Percentiles rank a stretch among this genome's conserved stretches.
Evolutionary conservation across 176 grass and related monocot genomes (phyloP).

Genomic region (Lolium rigidum): DNA sequence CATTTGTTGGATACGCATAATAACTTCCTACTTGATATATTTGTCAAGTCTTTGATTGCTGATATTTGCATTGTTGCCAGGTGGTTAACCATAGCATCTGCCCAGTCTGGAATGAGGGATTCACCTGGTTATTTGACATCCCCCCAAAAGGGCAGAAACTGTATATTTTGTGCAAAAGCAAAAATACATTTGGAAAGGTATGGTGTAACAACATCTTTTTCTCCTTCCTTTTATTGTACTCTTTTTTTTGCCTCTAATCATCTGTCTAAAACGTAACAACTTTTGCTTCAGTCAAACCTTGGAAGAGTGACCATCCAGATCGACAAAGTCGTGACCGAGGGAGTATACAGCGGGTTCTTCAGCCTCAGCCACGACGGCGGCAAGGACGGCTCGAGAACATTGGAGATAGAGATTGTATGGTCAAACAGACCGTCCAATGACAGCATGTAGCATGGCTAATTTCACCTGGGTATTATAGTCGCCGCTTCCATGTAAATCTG

Average conservation of each 20-base stretch:
- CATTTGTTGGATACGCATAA: background rate
- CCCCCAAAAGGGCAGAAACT: slow-evolving; percentile 98
- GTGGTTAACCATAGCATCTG: slow-evolving; percentile 80
- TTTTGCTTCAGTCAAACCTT: slow-evolving; percentile 64
- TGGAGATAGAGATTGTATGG: slow-evolving; percentile 98
- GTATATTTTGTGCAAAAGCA: slow-evolving; percentile 98
- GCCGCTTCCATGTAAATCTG: slow-evolving; percentile 50
- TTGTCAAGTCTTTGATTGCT: slow-evolving; percentile 1
- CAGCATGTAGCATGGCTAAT: slow-evolving; percentile 46
- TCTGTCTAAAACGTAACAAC: slow-evolving; percentile 16
- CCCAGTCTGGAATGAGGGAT: slow-evolving; percentile 94
- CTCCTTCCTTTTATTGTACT: background rate
- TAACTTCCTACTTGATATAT: slow-evolving; percentile 11
- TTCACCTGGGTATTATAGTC: background rate
- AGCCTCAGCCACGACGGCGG: slow-evolving; percentile 93
- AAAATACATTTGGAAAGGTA: slow-evolving; percentile 99
- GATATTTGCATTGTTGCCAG: slow-evolving; percentile 47
- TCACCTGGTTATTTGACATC: slow-evolving; percentile 96
- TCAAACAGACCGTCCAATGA: slow-evolving; percentile 80
- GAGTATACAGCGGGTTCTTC: slow-evolving; percentile 89
- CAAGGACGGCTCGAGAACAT: slow-evolving; percentile 82
- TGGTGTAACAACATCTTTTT: background rate
- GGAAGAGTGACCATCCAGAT: slow-evolving; percentile 97
- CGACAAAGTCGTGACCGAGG: slow-evolving; percentile 93
- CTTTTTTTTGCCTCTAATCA: background rate